Base-by-base conservation (phyloP, 2,329 filamentous ascomycete species). In the Parastagonospora nodorum region DNA sequence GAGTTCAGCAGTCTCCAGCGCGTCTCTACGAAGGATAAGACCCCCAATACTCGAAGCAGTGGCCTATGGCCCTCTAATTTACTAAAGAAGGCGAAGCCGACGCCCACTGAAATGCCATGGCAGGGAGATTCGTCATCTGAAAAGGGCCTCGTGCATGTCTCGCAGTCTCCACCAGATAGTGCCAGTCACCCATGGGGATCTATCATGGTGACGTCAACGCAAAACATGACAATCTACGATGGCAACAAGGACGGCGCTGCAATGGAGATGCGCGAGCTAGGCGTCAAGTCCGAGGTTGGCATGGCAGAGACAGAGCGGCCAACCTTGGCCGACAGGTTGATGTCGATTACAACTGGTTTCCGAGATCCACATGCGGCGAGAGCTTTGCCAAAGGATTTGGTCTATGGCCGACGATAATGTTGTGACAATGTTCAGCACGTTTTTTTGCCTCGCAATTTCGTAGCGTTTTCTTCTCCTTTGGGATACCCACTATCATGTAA, bases 1-100 rank as follows among this genome's bases (percentile, higher is more conserved):
- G 76, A 80, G 29, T 80, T 81, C 50, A 71, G 70, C 41, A 68
- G 73, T 6, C 65, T 78, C 3, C 64, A 77, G 11, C 53, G 35
- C 12, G 31, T 30, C 8, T 39, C 52, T 9, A 50, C 51, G 4
- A 53, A 61, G 0, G 47, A 45, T 6, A 42, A 50, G 29, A 12
- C 44, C 5, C 28, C 56, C 3, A 41, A 50, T 8, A 36, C 51
- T 2, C 33, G 51, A 5, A 42, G 39, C 14, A 35, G 42, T 19
- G 57, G 45, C 14, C 62, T 48, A 44, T 68, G 61, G 63, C 52
- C 57, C 2, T 48, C 37, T 12, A 45, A 46, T 1, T 52, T 63
- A 28, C 58, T 56, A 9, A 37, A 47, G 6, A 48, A 55, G 36
- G 37, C 45, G n/a, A 52, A 48, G 14, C 42, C 48, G 1, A 35